Percentiles rank a stretch among this genome's conserved stretches.
phyloP scores from a whole-genome alignment of 345 rosid species.

The Populus ilicifolia region DNA sequence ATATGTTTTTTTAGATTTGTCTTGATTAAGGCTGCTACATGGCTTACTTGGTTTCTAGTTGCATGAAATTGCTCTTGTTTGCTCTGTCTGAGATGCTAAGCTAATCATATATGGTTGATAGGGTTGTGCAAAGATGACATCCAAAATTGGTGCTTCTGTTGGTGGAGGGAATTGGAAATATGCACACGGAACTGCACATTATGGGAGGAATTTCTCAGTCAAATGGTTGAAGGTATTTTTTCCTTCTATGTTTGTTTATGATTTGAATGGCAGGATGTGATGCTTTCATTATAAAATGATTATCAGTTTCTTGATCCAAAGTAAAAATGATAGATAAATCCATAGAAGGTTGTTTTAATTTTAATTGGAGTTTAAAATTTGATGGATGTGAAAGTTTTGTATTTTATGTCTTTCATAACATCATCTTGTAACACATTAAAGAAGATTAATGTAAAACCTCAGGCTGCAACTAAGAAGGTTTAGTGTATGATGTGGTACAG shows the following conservation, averaged over 20 bases:
- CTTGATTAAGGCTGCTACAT: neutral
- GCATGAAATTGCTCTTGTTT: neutral
- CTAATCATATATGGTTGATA: conserved; percentile 25
- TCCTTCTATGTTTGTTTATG: neutral
- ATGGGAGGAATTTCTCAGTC: conserved; percentile 95
- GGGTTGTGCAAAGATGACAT: conserved; percentile 99
- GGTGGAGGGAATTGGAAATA: conserved; percentile 97
- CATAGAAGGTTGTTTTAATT: neutral
- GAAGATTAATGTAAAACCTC: neutral
- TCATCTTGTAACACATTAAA: neutral
- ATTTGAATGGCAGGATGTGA: neutral
- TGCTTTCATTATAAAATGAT: neutral
- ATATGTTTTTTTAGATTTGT: neutral
- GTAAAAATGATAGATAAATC: neutral
- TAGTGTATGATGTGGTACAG: neutral
- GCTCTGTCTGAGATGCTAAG: conserved; percentile 9
- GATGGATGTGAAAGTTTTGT: neutral
- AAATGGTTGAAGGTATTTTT: conserved; percentile 89
- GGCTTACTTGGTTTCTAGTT: neutral
- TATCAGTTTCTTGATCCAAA: neutral
- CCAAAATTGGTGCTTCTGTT: conserved; percentile 84
- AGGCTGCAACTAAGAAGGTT: neutral
- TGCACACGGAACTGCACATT: conserved; percentile 97
- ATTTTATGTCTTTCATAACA: neutral
- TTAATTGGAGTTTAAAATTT: neutral